A percentile compares a stretch with the other conserved stretches of the same genome.
phyloP scores from a whole-genome alignment of 2,329 filamentous ascomycete species.

The Beauveria sp. region DNA sequence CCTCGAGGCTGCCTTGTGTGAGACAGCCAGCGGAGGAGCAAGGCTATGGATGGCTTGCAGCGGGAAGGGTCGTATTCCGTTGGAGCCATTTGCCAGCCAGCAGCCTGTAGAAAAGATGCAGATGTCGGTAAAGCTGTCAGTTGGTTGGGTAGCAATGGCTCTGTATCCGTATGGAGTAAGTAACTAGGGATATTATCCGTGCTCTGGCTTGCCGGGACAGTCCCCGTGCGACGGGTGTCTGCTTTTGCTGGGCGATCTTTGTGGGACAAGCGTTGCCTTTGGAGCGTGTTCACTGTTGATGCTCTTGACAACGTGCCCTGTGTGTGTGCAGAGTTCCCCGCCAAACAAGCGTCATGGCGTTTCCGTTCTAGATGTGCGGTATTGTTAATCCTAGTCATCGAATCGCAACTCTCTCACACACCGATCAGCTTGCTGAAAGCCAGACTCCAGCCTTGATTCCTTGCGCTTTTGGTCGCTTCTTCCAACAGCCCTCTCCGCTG shows the following conservation, averaged over 20 bases:
- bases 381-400: background rate
- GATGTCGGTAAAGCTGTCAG: background rate
- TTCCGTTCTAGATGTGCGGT: background rate
- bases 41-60: too few relatives aligned
- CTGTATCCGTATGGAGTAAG: background rate
- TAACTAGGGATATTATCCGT: too few relatives aligned
- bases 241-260: background rate
- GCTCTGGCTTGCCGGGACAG: background rate
- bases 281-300: background rate
- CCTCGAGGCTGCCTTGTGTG: conserved; percentile 5
- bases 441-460: background rate
- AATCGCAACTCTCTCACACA: background rate
- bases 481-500: background rate
- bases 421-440: background rate
- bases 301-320: background rate
- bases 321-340: background rate
- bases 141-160: background rate
- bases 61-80: too few relatives aligned
- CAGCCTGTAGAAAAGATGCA: background rate
- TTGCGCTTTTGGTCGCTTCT: background rate
- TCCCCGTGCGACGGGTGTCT: background rate
- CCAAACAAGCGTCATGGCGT: conserved; percentile 1
- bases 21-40: background rate
- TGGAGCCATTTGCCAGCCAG: background rate
- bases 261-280: background rate